A percentile compares a stretch with the other conserved stretches of the same genome.
Conservation (phyloP, 2,329 filamentous ascomycete species). For the Alternaria metachromatica region DNA sequence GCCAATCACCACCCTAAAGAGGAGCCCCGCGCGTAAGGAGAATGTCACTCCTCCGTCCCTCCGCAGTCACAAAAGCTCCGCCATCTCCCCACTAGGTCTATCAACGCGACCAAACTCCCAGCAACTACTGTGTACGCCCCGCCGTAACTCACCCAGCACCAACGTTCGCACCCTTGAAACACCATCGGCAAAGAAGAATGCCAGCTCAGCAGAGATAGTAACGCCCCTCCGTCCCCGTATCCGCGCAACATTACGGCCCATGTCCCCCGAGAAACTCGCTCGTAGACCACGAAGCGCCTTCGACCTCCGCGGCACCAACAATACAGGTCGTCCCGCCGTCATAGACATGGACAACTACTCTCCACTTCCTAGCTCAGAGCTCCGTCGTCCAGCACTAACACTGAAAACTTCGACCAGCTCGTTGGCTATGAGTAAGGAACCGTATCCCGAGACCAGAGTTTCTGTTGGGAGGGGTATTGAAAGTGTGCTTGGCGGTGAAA, state of each 20-base stretch:
- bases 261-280: conserved; percentile 28
- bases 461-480: conserved; percentile 19
- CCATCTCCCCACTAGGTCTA: neutral
- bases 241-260: conserved; percentile 21
- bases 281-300: conserved; percentile 42
- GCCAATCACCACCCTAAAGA: conserved; percentile 10
- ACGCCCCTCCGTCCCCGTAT: conserved; percentile 21
- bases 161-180: conserved; percentile 15
- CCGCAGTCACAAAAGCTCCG: neutral
- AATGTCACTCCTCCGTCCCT: conserved; percentile 25
- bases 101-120: conserved; percentile 23
- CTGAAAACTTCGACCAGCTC: conserved; percentile 18
- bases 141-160: conserved; percentile 17
- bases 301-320: conserved; percentile 31
- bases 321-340: neutral
- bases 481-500: conserved; percentile 8
- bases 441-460: conserved; percentile 5
- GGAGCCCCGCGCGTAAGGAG: conserved; percentile 27
- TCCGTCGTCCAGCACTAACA: conserved; percentile 7
- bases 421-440: conserved; percentile 24
- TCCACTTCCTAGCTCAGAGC: conserved; percentile 11
- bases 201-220: neutral
- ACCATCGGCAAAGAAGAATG: neutral
- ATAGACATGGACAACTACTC: neutral
- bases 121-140: conserved; percentile 23